phyloP scores from a whole-genome alignment of 495 filamentous ascomycete genomes.

The Pseudotulostoma volvatum region DNA sequence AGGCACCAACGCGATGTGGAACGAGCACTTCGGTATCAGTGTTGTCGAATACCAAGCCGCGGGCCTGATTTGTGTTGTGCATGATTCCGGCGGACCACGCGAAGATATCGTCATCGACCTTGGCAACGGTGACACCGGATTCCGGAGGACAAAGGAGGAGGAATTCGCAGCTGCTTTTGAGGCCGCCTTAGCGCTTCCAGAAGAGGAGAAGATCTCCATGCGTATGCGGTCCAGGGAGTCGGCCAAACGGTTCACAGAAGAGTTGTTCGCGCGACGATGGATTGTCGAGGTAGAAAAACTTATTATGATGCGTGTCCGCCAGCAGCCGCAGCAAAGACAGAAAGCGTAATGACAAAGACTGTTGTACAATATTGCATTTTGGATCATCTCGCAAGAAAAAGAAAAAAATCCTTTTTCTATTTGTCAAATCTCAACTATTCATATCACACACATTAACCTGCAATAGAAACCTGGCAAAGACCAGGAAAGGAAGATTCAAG shows the following conservation, averaged over 20 bases:
- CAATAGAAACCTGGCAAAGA: constrained; percentile 4
- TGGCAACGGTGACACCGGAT: constrained; percentile 66
- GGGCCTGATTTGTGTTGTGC: constrained; percentile 78
- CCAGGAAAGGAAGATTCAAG: constrained; percentile 1
- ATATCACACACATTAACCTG: not conserved
- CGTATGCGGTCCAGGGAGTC: constrained; percentile 56
- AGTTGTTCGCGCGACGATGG: constrained; percentile 68
- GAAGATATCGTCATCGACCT: constrained; percentile 75
- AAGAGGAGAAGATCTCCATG: constrained; percentile 53
- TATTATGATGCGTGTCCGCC: constrained; percentile 27
- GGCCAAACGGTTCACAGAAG: constrained; percentile 72
- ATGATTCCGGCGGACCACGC: constrained; percentile 82
- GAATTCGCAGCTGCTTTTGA: constrained; percentile 70
- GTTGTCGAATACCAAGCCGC: constrained; percentile 98
- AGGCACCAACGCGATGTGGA: constrained; percentile 98
- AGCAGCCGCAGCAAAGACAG: not conserved
- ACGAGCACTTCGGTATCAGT: constrained; percentile 97
- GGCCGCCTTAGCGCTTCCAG: constrained; percentile 49
- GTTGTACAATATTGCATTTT: too few relatives aligned
- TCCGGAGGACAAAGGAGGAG: constrained; percentile 56
- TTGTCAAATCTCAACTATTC: too few relatives aligned
- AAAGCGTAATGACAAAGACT: too few relatives aligned
- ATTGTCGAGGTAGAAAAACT: constrained; percentile 51
- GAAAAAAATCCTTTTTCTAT: too few relatives aligned
- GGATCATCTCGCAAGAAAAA: not conserved